A percentile compares a stretch with the other conserved stretches of the same genome.
Evolutionary conservation across 139 green algal species (phyloP).

Genomic region (Tetraselmis chui): DNA sequence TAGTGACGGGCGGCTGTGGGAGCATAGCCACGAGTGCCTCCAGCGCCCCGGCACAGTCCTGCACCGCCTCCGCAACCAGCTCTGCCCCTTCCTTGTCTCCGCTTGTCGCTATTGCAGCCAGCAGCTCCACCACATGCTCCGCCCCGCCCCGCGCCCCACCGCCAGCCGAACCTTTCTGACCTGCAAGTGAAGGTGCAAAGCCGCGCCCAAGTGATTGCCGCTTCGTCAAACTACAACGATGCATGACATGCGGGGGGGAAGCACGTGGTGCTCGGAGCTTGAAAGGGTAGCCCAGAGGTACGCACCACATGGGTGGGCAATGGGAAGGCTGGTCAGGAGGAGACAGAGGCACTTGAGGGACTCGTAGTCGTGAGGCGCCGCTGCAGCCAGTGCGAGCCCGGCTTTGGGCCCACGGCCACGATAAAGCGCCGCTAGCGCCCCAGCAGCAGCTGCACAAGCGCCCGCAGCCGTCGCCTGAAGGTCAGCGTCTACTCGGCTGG

Average conservation of each 20-base stretch:
- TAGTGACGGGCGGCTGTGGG: background rate
- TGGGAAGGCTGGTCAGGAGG: too few species aligned
- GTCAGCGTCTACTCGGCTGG: background rate
- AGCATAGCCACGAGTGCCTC: background rate
- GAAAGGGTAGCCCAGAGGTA: too few species aligned
- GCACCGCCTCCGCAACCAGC: background rate
- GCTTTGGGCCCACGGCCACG: background rate
- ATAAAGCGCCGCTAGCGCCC: background rate
- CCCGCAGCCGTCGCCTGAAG: background rate
- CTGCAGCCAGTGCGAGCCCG: too few species aligned
- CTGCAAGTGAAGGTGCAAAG: background rate
- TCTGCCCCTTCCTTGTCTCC: background rate
- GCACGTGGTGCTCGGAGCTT: too few species aligned
- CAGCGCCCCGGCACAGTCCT: background rate
- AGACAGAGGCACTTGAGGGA: background rate
- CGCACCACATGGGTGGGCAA: too few species aligned
- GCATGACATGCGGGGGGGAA: too few species aligned
- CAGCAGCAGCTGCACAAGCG: background rate
- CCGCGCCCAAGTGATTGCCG: too few species aligned
- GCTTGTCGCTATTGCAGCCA: background rate
- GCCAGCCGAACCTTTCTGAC: background rate
- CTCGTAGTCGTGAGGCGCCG: background rate
- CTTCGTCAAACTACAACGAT: too few species aligned
- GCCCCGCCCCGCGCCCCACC: too few species aligned
- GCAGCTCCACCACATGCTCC: background rate